These are phyloP conservation scores for Backusella tuberculispora DNA, from an alignment of 192 early-diverging fungal genomes.

Conservation along the genomic window DNA sequence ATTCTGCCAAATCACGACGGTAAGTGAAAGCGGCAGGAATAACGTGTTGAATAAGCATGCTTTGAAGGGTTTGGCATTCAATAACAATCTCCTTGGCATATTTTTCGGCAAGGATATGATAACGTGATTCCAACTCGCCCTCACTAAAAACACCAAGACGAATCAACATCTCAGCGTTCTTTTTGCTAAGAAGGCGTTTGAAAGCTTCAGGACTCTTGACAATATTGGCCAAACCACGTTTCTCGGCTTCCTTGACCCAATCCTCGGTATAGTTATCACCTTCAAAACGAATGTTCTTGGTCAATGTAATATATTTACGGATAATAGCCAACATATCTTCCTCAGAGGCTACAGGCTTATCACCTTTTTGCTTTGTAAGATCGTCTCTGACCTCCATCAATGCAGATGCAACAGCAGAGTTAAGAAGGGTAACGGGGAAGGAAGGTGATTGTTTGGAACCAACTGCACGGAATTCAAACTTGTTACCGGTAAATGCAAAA, in stretches of 20 bases:
- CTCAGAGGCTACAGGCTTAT: conserved; percentile 73
- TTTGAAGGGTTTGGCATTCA: conserved; percentile 88
- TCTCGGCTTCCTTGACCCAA: conserved; percentile 91
- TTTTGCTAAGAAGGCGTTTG: conserved; percentile 71
- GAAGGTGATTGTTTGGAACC: conserved; percentile 98
- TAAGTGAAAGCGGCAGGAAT: conserved; percentile 88
- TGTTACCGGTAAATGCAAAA: conserved; percentile 99
- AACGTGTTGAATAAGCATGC: conserved; percentile 82
- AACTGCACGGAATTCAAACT: conserved; percentile 99
- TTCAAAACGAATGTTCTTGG: conserved; percentile 93
- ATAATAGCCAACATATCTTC: conserved; percentile 93
- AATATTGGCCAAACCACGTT: conserved; percentile 97
- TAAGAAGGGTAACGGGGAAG: conserved; percentile 93
- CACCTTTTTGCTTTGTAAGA: conserved; percentile 82
- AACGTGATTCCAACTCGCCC: conserved; percentile 88
- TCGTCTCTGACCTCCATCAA: conserved; percentile 72
- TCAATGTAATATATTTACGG: conserved; percentile 77
- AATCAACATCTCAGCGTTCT: conserved; percentile 78
- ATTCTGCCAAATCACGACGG: conserved; percentile 87
- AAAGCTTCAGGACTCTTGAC: conserved; percentile 89
- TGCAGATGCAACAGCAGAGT: conserved; percentile 88
- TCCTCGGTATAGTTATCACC: conserved; percentile 97
- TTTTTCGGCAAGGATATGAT: conserved; percentile 96
- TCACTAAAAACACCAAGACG: conserved; percentile 83
- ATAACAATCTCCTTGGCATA: conserved; percentile 96